These are phyloP conservation scores for Microsporum canis DNA, from an alignment of 2,329 filamentous ascomycete genomes.

Conservation along the genomic window DNA sequence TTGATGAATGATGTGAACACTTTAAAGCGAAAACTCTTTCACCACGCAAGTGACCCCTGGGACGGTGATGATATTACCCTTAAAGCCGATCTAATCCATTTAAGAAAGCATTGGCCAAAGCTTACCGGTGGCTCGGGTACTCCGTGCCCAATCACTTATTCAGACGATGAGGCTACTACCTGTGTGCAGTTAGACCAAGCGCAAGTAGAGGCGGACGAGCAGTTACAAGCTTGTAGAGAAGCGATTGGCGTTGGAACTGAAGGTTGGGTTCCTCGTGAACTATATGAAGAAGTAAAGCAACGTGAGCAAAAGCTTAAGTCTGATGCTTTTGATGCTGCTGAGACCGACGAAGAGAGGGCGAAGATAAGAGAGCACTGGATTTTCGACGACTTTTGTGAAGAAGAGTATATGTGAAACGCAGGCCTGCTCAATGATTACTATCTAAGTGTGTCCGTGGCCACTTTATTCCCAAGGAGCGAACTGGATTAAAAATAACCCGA, in stretches of 20 bases:
- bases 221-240: slow-evolving; percentile 2
- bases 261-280: slow-evolving; percentile 6
- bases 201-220: slow-evolving; percentile 1
- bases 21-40: slow-evolving; percentile 7
- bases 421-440: no score
- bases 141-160: not conserved
- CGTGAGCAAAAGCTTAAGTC: not conserved
- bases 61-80: slow-evolving; percentile 8
- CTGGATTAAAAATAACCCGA: no score
- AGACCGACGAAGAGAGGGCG: slow-evolving; percentile 2
- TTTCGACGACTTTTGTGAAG: slow-evolving; percentile 9
- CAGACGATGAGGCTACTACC: not conserved
- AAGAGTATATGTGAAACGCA: slow-evolving; percentile 5
- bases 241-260: slow-evolving; percentile 7
- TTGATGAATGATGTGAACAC: slow-evolving; percentile 3
- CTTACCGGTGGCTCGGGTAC: not conserved
- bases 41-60: slow-evolving; percentile 7
- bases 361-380: slow-evolving; percentile 8
- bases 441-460: no score
- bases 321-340: slow-evolving; percentile 5
- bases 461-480: no score
- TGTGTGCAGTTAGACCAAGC: slow-evolving; percentile 3
- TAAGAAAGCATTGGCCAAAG: not conserved
- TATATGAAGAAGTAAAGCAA: slow-evolving; percentile 5
- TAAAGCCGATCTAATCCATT: slow-evolving; percentile 7